Evolutionary conservation across 106 monocot species (phyloP), one percentile per base, ranked within the genome.

Genomic region (Acorus gramineus): DNA sequence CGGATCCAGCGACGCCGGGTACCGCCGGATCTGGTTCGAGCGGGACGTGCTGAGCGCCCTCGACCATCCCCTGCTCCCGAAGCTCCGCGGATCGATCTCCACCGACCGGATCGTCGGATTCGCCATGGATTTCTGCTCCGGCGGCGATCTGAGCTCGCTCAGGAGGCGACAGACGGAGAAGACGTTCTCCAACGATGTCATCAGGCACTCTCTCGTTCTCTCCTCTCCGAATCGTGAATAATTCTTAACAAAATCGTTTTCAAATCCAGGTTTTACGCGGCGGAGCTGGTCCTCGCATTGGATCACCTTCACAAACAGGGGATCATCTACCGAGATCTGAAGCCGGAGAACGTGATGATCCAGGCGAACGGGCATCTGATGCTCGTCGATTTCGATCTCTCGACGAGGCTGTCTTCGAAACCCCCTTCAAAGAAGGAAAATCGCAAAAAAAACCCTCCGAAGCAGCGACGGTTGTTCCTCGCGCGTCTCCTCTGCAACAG

Each of bases 371-470:
- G 95, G 50, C 95, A 96, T 68, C 62, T 96, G 47, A 91, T 96
- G 90, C 80, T 96, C 50, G 83, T 96, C 72, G 95, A 96, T 71
- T 96, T 96, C 78, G 95, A 96, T 54, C 90, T 96, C 73, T 87
- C 95, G 49, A 74, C 87, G 44, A 79, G 71, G 50, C 80, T 90
- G 49, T 65, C 79, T 0, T 11, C 42, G 3, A 47, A 3, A 6
- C n/a, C 50, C 4, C 60, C 4, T 56, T 42, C 45, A 14, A 47
- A 51, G 13, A 42, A 60, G 7, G 56, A 67, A 42, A 65, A 58
- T 45, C 52, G 65, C 54, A 62, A 67, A 55, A 74, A 59, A 5
- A 8, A 42, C 28, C 6, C 55, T 47, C 14, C 7, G 14, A 61
- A 13, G 10, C 52, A 42, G 6, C 59, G 42, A 11, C 49, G 44